Evolutionary conservation across 192 early-diverging fungal species (phyloP).

Genomic region (Dispira parvispora): DNA sequence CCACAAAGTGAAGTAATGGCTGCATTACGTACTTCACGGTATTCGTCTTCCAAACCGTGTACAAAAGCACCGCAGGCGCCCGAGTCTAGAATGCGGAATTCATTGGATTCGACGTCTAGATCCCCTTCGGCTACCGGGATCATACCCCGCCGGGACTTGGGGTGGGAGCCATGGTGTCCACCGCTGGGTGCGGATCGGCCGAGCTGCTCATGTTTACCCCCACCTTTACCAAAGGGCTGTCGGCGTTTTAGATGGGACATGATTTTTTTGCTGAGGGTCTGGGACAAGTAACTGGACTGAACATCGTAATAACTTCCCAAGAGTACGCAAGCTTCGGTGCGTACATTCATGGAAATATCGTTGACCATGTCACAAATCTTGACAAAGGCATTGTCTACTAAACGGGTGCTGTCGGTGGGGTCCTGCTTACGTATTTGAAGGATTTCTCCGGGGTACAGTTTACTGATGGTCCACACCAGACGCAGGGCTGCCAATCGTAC

Average conservation of each 20-base stretch:
- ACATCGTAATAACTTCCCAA: slow-evolving; percentile 51
- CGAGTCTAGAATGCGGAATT: slow-evolving; percentile 54
- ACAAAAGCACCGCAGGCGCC: slow-evolving; percentile 88
- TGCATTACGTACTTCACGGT: slow-evolving; percentile 67
- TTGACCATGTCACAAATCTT: slow-evolving; percentile 72
- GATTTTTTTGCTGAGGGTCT: slow-evolving; percentile 65
- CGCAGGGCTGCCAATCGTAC: slow-evolving; percentile 50
- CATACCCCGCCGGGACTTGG: slow-evolving; percentile 10
- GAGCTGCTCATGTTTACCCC: slow-evolving; percentile 7
- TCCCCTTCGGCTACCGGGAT: slow-evolving; percentile 52
- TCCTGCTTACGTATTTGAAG: slow-evolving; percentile 21
- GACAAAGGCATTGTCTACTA: slow-evolving; percentile 61
- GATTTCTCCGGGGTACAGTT: slow-evolving; percentile 25
- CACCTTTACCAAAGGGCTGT: slow-evolving; percentile 14
- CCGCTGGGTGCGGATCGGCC: slow-evolving; percentile 17
- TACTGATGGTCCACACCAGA: slow-evolving; percentile 44
- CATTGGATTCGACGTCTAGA: slow-evolving; percentile 45
- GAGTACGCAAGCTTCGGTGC: slow-evolving; percentile 54
- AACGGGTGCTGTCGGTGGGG: slow-evolving; percentile 17
- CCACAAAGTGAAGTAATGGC: slow-evolving; percentile 74
- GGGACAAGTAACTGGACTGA: slow-evolving; percentile 33
- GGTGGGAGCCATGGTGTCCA: slow-evolving; percentile 9
- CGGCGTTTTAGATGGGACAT: slow-evolving; percentile 45
- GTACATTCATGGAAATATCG: slow-evolving; percentile 46
- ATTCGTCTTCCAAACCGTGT: slow-evolving; percentile 92